Percentiles rank a stretch among this genome's conserved stretches.
phyloP scores from a whole-genome alignment of 371 early-diverging fungal genomes.

The Rhizomucor pusillus region DNA sequence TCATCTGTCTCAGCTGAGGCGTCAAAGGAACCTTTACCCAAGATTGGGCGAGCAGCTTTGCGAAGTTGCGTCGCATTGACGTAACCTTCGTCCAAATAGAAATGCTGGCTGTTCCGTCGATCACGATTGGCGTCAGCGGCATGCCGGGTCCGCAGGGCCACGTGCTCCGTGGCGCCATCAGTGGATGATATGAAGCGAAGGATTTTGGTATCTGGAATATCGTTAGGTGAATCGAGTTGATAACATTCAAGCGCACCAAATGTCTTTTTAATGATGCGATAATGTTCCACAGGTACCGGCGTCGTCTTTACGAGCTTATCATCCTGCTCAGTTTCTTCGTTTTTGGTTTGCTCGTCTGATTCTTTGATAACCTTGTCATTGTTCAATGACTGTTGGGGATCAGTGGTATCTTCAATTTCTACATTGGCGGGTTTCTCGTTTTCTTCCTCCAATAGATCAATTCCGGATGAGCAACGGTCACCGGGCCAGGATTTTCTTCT shows the following conservation, averaged over 20 bases:
- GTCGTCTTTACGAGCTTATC: too few relatives aligned
- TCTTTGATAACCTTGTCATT: too few relatives aligned
- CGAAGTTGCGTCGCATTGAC: constrained; percentile 56
- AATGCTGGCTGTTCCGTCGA: constrained; percentile 20
- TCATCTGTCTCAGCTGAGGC: constrained; percentile 24
- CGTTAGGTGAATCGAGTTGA: constrained; percentile 30
- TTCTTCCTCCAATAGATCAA: too few relatives aligned
- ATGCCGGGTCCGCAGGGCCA: constrained; percentile 30
- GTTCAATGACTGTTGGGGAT: too few relatives aligned
- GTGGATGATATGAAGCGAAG: constrained; percentile 32
- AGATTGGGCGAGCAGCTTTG: constrained; percentile 45
- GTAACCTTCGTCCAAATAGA: constrained; percentile 45
- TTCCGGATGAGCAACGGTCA: neutral
- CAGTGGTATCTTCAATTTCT: too few relatives aligned
- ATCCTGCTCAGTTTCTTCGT: too few relatives aligned
- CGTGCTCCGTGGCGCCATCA: constrained; percentile 32
- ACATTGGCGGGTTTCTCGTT: too few relatives aligned
- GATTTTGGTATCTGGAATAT: constrained; percentile 32
- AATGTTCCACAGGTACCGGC: too few relatives aligned
- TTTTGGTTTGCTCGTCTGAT: too few relatives aligned
- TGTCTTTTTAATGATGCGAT: constrained; percentile 13
- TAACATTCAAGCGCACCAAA: constrained; percentile 26
- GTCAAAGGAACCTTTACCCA: constrained; percentile 50
- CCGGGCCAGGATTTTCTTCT: constrained; percentile 3
- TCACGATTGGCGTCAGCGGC: constrained; percentile 14